phyloP scores from a whole-genome alignment of 768 basidiomycete genomes.

The Heimioporus sp. region DNA sequence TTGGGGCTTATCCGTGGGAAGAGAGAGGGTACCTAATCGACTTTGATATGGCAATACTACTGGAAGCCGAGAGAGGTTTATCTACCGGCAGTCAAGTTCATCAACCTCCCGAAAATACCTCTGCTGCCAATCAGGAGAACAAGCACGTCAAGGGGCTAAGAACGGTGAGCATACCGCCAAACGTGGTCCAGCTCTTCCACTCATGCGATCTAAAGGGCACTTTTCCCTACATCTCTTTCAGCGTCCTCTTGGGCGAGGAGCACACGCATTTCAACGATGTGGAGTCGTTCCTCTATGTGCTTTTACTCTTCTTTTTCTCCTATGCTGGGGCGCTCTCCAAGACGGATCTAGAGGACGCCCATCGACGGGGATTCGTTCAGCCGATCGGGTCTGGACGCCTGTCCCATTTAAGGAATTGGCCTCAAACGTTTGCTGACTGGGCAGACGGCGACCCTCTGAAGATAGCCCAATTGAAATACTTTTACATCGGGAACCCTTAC shows the following conservation, averaged over 20 bases:
- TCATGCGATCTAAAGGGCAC: not conserved
- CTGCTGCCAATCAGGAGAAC: not conserved
- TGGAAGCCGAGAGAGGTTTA: too few relatives aligned
- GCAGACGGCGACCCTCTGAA: not conserved
- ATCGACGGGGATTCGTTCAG: not conserved
- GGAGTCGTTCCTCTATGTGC: slow-evolving; percentile 17
- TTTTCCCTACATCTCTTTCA: too few relatives aligned
- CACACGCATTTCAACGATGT: slow-evolving; percentile 10
- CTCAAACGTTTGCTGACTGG: not conserved
- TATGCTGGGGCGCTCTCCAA: not conserved
- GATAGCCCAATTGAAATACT: not conserved
- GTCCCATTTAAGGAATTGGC: slow-evolving; percentile 4
- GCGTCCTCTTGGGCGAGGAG: too few relatives aligned
- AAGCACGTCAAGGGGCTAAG: not conserved
- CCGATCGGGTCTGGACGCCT: not conserved
- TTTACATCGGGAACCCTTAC: not conserved
- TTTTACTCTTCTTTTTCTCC: slow-evolving; percentile 13
- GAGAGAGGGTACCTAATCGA: too few relatives aligned
- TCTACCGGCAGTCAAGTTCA: too few relatives aligned
- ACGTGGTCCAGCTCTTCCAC: not conserved
- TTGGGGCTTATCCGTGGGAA: too few relatives aligned
- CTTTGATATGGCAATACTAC: too few relatives aligned
- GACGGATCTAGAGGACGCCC: not conserved
- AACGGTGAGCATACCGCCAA: not conserved
- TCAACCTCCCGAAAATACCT: not conserved